Evolutionary conservation across 2,329 filamentous ascomycete genomes (phyloP).

Genomic region (Lecanoromycetidae sp.): DNA sequence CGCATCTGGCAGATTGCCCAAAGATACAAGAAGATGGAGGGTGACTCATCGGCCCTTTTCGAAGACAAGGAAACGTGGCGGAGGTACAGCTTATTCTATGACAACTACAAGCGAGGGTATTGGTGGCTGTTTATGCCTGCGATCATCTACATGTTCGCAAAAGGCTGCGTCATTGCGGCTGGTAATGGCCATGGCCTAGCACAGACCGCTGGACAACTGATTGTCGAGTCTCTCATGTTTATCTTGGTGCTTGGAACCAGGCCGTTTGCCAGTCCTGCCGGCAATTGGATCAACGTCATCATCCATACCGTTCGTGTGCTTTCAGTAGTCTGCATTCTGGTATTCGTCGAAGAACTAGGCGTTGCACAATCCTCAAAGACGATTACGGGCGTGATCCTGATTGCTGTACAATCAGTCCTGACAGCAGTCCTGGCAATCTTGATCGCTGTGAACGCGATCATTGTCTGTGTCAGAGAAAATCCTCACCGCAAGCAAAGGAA

Average conservation of each 20-base stretch:
- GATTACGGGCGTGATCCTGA: constrained; percentile 80
- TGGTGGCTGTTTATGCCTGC: constrained; percentile 94
- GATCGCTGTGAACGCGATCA: constrained; percentile 79
- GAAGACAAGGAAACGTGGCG: constrained; percentile 84
- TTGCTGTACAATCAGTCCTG: constrained; percentile 76
- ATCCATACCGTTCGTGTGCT: constrained; percentile 83
- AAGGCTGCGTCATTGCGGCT: constrained; percentile 73
- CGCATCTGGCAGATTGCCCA: constrained; percentile 69
- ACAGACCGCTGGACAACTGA: constrained; percentile 67
- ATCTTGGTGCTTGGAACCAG: constrained; percentile 68
- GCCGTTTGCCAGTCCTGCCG: constrained; percentile 74
- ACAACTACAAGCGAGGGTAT: constrained; percentile 83
- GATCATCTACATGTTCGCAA: constrained; percentile 82
- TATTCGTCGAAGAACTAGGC: constrained; percentile 88
- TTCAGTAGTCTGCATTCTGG: constrained; percentile 75
- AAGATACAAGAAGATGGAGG: constrained; percentile 61
- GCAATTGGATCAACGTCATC: constrained; percentile 84
- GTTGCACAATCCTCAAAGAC: constrained; percentile 88
- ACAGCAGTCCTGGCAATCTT: constrained; percentile 75
- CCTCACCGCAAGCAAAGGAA: constrained; percentile 80
- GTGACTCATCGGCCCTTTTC: constrained; percentile 61
- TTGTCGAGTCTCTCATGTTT: constrained; percentile 71
- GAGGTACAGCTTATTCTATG: constrained; percentile 96
- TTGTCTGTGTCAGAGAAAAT: constrained; percentile 72
- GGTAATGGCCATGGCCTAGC: constrained; percentile 73